Evolutionary conservation across 805 yeast genomes (phyloP).

Genomic region (Brettanomyces custersianus): DNA sequence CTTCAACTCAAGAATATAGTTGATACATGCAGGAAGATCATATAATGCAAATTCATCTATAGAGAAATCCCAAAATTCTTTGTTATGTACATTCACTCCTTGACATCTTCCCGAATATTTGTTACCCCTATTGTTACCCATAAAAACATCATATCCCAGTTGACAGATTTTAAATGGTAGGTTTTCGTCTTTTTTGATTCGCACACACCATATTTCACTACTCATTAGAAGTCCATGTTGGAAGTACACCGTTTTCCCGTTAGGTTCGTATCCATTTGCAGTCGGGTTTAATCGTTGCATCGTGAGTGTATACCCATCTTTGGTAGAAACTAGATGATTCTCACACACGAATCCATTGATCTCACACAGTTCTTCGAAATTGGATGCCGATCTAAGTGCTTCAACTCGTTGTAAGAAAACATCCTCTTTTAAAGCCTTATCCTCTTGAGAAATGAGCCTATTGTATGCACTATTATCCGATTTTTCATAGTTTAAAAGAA

Average conservation of each 20-base stretch:
- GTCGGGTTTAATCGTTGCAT: slow-evolving; percentile 54
- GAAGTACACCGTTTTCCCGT: slow-evolving; percentile 56
- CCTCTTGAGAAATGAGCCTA: slow-evolving; percentile 11
- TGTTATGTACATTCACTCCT: slow-evolving; percentile 26
- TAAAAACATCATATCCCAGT: slow-evolving; percentile 87
- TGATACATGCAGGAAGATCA: slow-evolving; percentile 81
- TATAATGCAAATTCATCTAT: slow-evolving; percentile 86
- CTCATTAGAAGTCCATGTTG: slow-evolving; percentile 92
- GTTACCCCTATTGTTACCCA: slow-evolving; percentile 89
- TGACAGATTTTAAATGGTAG: slow-evolving; percentile 74
- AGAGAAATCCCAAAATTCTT: slow-evolving; percentile 82
- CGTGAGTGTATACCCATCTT: slow-evolving; percentile 69
- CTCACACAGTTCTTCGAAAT: slow-evolving; percentile 57
- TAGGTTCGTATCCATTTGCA: slow-evolving; percentile 21
- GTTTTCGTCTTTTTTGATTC: slow-evolving; percentile 31
- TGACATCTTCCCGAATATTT: slow-evolving; percentile 82
- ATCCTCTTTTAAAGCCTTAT: slow-evolving; percentile 9
- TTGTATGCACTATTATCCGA: slow-evolving; percentile 17
- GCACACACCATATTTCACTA: slow-evolving; percentile 59
- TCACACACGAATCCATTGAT: slow-evolving; percentile 65
- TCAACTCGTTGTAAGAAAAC: slow-evolving; percentile 19
- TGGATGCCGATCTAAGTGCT: slow-evolving; percentile 34
- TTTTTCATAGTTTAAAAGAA: slow-evolving; percentile 13
- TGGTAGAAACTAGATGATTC: slow-evolving; percentile 68
- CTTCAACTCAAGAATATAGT: slow-evolving; percentile 57